Conservation (phyloP, 371 early-diverging fungal genomes). For the Rhizopus microsporus region DNA sequence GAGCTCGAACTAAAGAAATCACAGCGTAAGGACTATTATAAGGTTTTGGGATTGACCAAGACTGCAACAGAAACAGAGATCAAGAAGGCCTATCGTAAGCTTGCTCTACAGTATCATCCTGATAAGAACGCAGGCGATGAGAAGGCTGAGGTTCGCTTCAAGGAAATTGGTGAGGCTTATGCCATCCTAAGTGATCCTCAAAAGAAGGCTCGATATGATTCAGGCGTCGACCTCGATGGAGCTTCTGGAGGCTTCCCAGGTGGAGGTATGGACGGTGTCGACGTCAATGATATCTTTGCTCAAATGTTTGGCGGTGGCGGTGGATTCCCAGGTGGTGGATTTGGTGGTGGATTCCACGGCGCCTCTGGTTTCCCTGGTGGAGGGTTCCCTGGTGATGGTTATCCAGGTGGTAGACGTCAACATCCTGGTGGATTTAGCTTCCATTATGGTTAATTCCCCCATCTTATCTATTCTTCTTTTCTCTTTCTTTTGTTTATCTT, state of each 20-base stretch:
- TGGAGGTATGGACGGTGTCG: constrained; percentile 46
- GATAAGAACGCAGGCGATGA: constrained; percentile 75
- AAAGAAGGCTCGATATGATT: constrained; percentile 80
- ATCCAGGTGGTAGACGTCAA: constrained; percentile 28
- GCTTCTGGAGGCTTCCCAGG: constrained; percentile 55
- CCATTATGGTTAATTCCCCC: constrained; percentile 51
- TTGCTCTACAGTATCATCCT: constrained; percentile 84
- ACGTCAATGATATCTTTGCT: constrained; percentile 66
- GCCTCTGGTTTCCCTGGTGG: constrained; percentile 23
- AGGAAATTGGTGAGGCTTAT: constrained; percentile 83
- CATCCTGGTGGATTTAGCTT: constrained; percentile 46
- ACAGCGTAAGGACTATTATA: constrained; percentile 89
- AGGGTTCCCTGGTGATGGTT: constrained; percentile 22
- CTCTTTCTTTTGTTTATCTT: neutral
- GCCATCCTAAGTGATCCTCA: constrained; percentile 76
- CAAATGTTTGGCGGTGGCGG: constrained; percentile 62
- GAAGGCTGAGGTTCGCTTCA: constrained; percentile 77
- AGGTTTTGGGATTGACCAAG: constrained; percentile 85
- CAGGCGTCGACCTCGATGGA: constrained; percentile 79
- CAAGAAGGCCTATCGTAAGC: constrained; percentile 91
- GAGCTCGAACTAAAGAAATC: constrained; percentile 78
- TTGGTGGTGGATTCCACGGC: constrained; percentile 40
- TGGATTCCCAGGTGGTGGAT: constrained; percentile 26
- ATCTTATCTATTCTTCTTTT: neutral
- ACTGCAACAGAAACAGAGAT: constrained; percentile 84